phyloP scores from a whole-genome alignment of 2,329 filamentous ascomycete species.

The Xylariaceae sp. region DNA sequence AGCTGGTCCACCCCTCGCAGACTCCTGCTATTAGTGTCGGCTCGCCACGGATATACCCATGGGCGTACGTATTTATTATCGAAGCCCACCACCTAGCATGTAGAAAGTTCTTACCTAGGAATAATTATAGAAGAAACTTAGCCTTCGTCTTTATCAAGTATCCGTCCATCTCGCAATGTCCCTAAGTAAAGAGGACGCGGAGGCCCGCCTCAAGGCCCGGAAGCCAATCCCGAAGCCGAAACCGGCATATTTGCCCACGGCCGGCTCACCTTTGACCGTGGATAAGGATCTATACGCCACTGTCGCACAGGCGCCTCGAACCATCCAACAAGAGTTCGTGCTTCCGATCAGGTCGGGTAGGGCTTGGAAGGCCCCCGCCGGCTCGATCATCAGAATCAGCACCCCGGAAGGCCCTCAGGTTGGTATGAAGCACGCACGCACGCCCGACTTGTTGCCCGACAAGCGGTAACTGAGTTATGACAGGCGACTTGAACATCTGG shows the following conservation, averaged over 20 bases:
- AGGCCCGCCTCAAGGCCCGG: slow-evolving; percentile 45
- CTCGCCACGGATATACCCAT: too few species aligned
- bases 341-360: slow-evolving; percentile 74
- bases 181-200: slow-evolving; percentile 24
- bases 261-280: slow-evolving; percentile 48
- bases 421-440: slow-evolving; percentile 36
- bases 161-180: slow-evolving; percentile 16
- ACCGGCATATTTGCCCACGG: slow-evolving; percentile 51
- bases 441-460: background rate
- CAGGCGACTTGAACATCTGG: slow-evolving; percentile 82
- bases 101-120: too few species aligned
- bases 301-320: slow-evolving; percentile 54
- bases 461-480: background rate
- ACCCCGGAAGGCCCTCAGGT: slow-evolving; percentile 81
- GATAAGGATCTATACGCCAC: slow-evolving; percentile 59
- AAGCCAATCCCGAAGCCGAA: slow-evolving; percentile 50
- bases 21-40: background rate
- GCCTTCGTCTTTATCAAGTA: background rate
- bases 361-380: slow-evolving; percentile 72
- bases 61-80: too few species aligned
- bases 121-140: too few species aligned
- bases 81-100: too few species aligned
- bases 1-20: background rate
- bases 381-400: slow-evolving; percentile 71
- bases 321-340: slow-evolving; percentile 55